These are phyloP conservation scores for Aspergillus novofumigatus DNA, from an alignment of 2,329 filamentous ascomycete species.

Conservation along the genomic window DNA sequence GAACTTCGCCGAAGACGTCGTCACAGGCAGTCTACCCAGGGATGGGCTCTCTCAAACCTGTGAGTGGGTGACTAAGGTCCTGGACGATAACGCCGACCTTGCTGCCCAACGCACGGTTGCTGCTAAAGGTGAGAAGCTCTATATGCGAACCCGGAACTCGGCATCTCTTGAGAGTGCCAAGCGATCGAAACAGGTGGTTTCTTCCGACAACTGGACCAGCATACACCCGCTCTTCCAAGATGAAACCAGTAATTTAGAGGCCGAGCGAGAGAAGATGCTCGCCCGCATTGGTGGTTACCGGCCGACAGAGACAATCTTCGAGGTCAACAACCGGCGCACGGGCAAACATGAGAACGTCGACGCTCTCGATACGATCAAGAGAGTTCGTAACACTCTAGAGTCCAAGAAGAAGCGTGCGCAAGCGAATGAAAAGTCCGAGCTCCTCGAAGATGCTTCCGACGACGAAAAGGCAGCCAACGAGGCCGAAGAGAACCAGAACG, in stretches of 20 bases:
- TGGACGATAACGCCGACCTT: slow-evolving; percentile 73
- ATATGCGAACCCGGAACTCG: slow-evolving; percentile 82
- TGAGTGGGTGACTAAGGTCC: slow-evolving; percentile 78
- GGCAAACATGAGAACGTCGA: slow-evolving; percentile 68
- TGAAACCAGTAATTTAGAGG: slow-evolving; percentile 58
- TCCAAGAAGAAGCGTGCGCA: slow-evolving; percentile 38
- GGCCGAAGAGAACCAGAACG: slow-evolving; percentile 30
- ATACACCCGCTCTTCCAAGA: slow-evolving; percentile 78
- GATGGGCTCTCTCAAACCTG: slow-evolving; percentile 69
- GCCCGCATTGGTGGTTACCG: slow-evolving; percentile 83
- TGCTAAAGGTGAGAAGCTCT: slow-evolving; percentile 85
- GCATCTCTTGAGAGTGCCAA: slow-evolving; percentile 89
- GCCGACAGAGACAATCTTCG: slow-evolving; percentile 93
- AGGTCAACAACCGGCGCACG: slow-evolving; percentile 74
- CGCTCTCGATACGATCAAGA: slow-evolving; percentile 51
- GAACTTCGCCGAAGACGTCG: slow-evolving; percentile 77
- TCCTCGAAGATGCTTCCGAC: slow-evolving; percentile 13
- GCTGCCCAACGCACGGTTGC: slow-evolving; percentile 67
- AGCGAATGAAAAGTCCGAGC: slow-evolving; percentile 23
- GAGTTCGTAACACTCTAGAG: slow-evolving; percentile 41
- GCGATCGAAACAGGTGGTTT: slow-evolving; percentile 72
- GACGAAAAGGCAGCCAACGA: slow-evolving; percentile 16
- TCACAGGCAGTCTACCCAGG: slow-evolving; percentile 71
- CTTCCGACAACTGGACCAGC: slow-evolving; percentile 65
- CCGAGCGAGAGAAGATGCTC: slow-evolving; percentile 78